A percentile compares a stretch with the other conserved stretches of the same genome.
phyloP scores from a whole-genome alignment of 805 yeast species.

The Torulaspora maleeae region DNA sequence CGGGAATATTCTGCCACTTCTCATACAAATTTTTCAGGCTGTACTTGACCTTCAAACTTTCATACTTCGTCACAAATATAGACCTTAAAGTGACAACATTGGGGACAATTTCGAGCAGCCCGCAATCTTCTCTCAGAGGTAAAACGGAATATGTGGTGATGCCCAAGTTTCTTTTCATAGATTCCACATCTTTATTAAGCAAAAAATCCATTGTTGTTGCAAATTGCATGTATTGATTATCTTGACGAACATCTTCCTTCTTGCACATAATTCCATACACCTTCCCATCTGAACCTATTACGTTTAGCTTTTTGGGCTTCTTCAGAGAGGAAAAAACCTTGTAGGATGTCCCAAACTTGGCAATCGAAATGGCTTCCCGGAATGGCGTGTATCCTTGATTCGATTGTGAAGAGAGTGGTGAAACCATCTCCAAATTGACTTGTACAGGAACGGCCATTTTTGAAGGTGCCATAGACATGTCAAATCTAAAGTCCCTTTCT shows the following conservation, averaged over 20 bases:
- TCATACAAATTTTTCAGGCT: conserved; percentile 25
- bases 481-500: conserved; percentile 41
- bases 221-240: conserved; percentile 86
- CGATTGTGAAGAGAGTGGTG: conserved; percentile 49
- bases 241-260: conserved; percentile 90
- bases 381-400: conserved; percentile 44
- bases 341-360: conserved; percentile 61
- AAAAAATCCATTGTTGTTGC: conserved; percentile 80
- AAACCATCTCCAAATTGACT: conserved; percentile 59
- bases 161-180: conserved; percentile 63
- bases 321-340: conserved; percentile 77
- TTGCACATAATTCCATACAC: conserved; percentile 75
- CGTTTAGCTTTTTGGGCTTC: conserved; percentile 71
- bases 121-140: conserved; percentile 80
- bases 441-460: conserved; percentile 70
- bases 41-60: conserved; percentile 38
- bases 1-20: conserved; percentile 27
- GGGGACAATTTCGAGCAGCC: conserved; percentile 86
- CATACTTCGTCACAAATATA: conserved; percentile 46
- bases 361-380: conserved; percentile 49
- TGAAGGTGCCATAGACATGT: conserved; percentile 41
- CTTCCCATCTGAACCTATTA: conserved; percentile 76
- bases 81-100: conserved; percentile 68
- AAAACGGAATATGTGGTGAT: conserved; percentile 84
- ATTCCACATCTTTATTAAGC: conserved; percentile 59